Evolutionary conservation across 257 asterid genomes (phyloP).

Genomic region (Coffea canephora): DNA sequence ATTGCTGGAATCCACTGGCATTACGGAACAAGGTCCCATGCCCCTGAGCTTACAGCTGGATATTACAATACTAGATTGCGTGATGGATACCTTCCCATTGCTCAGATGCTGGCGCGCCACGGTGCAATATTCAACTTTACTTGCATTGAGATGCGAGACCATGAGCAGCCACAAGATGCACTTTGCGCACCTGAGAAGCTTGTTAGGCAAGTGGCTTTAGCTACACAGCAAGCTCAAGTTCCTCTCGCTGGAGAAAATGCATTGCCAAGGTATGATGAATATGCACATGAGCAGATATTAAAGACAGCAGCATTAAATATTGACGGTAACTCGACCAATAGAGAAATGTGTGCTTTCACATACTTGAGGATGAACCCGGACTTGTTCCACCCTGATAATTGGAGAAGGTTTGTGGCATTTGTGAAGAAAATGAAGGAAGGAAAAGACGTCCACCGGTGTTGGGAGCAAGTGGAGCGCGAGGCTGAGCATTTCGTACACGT

Average conservation of each 20-base stretch:
- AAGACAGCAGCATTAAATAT: slow-evolving; percentile 46
- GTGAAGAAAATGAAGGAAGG: slow-evolving; percentile 97
- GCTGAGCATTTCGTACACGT: slow-evolving; percentile 86
- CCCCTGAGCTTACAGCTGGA: slow-evolving; percentile 96
- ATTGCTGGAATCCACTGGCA: slow-evolving; percentile 97
- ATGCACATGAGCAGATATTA: slow-evolving; percentile 78
- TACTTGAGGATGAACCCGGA: slow-evolving; percentile 87
- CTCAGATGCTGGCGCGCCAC: slow-evolving; percentile 86
- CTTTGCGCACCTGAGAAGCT: slow-evolving; percentile 82
- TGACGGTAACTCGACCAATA: slow-evolving; percentile 33
- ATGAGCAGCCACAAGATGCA: slow-evolving; percentile 96
- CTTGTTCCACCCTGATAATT: slow-evolving; percentile 81
- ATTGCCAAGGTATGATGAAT: slow-evolving; percentile 72
- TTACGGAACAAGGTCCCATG: slow-evolving; percentile 90
- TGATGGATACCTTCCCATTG: slow-evolving; percentile 88
- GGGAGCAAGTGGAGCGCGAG: slow-evolving; percentile 86
- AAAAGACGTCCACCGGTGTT: slow-evolving; percentile 44
- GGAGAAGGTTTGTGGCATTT: slow-evolving; percentile 80
- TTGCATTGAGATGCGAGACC: slow-evolving; percentile 90
- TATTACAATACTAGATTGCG: slow-evolving; percentile 83
- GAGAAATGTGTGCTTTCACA: slow-evolving; percentile 93
- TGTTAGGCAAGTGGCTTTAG: slow-evolving; percentile 77
- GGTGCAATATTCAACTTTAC: slow-evolving; percentile 91
- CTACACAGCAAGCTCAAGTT: slow-evolving; percentile 71
- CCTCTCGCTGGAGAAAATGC: slow-evolving; percentile 96